A percentile compares a stretch with the other conserved stretches of the same genome.
Conservation (phyloP, 2,329 filamentous ascomycete genomes). For the Dendryphion nanum region DNA sequence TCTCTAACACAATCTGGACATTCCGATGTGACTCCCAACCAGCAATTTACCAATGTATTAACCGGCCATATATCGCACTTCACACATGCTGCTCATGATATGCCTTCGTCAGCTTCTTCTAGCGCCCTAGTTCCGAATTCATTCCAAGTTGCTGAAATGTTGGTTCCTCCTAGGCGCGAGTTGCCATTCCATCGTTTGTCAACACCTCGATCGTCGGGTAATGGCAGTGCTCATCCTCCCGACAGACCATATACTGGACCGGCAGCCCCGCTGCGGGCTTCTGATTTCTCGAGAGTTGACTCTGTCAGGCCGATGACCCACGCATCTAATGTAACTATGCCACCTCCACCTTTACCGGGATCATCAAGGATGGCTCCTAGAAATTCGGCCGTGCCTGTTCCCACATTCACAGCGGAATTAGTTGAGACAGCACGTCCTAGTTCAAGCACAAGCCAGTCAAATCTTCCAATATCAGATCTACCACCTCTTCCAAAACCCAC, state of each 20-base stretch:
- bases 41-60: too few relatives aligned
- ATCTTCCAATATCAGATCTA: constrained; percentile 21
- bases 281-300: too few relatives aligned
- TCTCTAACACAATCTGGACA: too few relatives aligned
- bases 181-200: constrained; percentile 41
- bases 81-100: too few relatives aligned
- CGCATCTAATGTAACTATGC: constrained; percentile 22
- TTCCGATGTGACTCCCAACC: too few relatives aligned
- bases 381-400: constrained; percentile 15
- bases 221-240: constrained; percentile 10
- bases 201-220: constrained; percentile 22
- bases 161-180: constrained; percentile 38
- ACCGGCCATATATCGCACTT: too few relatives aligned
- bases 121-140: too few relatives aligned
- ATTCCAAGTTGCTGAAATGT: too few relatives aligned
- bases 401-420: neutral
- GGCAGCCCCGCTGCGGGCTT: too few relatives aligned
- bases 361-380: constrained; percentile 15
- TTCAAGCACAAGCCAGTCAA: constrained; percentile 1
- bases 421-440: neutral
- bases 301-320: constrained; percentile 21
- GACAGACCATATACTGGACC: neutral
- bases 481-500: constrained; percentile 38
- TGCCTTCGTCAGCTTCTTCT: too few relatives aligned
- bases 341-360: constrained; percentile 32